phyloP scores from a whole-genome alignment of 768 basidiomycete genomes.

The Leccinum olivaceopallidum region DNA sequence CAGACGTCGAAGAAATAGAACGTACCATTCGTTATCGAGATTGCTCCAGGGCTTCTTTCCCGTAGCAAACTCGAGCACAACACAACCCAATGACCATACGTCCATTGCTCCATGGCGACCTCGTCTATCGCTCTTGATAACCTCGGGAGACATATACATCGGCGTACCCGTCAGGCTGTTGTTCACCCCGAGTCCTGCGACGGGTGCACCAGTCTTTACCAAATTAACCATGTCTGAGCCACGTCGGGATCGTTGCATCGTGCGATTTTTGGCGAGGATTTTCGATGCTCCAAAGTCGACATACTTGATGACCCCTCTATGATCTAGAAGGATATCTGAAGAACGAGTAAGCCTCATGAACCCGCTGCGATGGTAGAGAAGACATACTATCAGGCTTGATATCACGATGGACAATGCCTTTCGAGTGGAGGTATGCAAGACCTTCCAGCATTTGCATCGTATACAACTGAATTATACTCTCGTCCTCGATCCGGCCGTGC shows the following conservation, averaged over 20 bases:
- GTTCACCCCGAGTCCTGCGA: slow-evolving; percentile 53
- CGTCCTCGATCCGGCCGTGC: slow-evolving; percentile 94
- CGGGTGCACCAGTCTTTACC: slow-evolving; percentile 35
- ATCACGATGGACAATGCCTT: slow-evolving; percentile 92
- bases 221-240: slow-evolving; percentile 42
- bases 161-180: slow-evolving; percentile 96
- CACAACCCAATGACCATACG: slow-evolving; percentile 96
- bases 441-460: slow-evolving; percentile 98
- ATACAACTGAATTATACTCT: slow-evolving; percentile 92
- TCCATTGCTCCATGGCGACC: slow-evolving; percentile 96
- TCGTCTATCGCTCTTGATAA: slow-evolving; percentile 90
- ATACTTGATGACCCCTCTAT: slow-evolving; percentile 90
- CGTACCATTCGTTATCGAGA: slow-evolving; percentile 97
- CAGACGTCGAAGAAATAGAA: background rate
- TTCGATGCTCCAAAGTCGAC: slow-evolving; percentile 99
- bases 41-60: slow-evolving; percentile 99
- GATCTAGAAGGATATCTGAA: slow-evolving; percentile 91
- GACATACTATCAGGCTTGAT: slow-evolving; percentile 97
- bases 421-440: slow-evolving; percentile 88
- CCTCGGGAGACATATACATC: slow-evolving; percentile 99
- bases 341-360: slow-evolving; percentile 13
- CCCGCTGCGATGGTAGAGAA: background rate
- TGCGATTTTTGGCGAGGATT: slow-evolving; percentile 87
- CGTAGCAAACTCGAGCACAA: slow-evolving; percentile 95
- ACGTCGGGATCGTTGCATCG: slow-evolving; percentile 72